These are phyloP conservation scores for Gnaphalium uliginosum DNA, from an alignment of 129 eudicot genomes.

Conservation along the genomic window DNA sequence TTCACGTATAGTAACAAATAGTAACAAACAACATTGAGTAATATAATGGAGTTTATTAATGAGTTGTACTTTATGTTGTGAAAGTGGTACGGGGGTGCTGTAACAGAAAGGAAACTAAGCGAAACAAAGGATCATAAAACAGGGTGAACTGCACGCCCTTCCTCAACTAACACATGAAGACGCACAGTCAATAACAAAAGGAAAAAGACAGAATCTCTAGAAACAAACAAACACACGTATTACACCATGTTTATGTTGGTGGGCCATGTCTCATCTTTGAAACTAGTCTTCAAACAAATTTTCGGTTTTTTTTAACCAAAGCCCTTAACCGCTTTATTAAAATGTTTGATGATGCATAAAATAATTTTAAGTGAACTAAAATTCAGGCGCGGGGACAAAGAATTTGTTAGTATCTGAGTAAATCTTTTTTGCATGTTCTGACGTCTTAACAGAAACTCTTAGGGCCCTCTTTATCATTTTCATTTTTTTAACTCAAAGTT, in stretches of 20 bases:
- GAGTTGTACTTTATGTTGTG: not conserved
- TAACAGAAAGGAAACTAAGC: not conserved
- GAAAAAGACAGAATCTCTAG: constrained; percentile 25
- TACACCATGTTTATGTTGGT: constrained; percentile 2
- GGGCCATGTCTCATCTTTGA: constrained; percentile 1
- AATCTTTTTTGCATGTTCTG: no score
- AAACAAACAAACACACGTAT: constrained; percentile 5
- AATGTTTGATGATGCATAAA: no score
- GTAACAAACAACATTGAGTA: not conserved
- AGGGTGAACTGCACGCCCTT: constrained; percentile 21
- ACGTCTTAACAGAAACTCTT: no score
- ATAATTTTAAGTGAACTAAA: no score
- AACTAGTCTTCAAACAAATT: no score
- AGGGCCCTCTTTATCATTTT: no score
- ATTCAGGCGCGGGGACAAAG: no score
- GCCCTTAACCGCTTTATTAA: no score
- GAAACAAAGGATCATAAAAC: constrained; percentile 16
- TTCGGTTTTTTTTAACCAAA: no score
- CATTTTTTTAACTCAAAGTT: no score
- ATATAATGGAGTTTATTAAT: not conserved
- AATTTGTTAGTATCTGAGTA: no score
- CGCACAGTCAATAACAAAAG: not conserved
- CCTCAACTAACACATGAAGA: constrained; percentile 23
- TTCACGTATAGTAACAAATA: no score
- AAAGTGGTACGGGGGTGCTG: not conserved